Conservation (phyloP, 495 filamentous ascomycete genomes). For the Astrothelium macrocarpum region DNA sequence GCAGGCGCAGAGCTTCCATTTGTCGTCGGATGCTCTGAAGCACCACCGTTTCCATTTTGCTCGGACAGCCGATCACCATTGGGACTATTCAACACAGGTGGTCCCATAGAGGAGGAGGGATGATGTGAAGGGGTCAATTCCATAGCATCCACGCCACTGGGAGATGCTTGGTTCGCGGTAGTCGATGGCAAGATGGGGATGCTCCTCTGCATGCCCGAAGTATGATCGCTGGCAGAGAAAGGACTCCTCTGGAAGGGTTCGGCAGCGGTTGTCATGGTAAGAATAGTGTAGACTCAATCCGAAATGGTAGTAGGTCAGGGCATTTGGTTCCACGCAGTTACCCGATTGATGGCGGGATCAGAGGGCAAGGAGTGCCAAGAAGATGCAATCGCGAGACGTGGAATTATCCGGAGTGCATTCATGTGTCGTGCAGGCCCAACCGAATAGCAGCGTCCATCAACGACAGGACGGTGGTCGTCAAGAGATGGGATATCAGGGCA, state of each 20-base stretch:
- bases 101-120: conserved; percentile 26
- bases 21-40: conserved; percentile 5
- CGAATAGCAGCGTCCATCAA: neutral
- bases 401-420: neutral
- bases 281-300: neutral
- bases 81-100: conserved; percentile 27
- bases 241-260: conserved; percentile 26
- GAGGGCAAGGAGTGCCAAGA: neutral
- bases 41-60: conserved; percentile 6
- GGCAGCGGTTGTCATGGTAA: conserved; percentile 27
- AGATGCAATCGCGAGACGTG: neutral
- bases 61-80: conserved; percentile 21
- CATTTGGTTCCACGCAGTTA: neutral
- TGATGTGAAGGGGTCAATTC: conserved; percentile 23
- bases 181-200: conserved; percentile 33
- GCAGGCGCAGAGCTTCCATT: conserved; percentile 23
- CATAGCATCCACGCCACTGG: conserved; percentile 26
- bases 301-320: neutral
- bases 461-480: neutral
- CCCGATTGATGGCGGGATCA: neutral
- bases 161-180: conserved; percentile 15
- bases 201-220: conserved; percentile 22
- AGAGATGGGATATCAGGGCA: neutral
- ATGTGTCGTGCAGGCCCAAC: neutral
- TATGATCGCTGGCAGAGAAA: conserved; percentile 23